A percentile compares a stretch with the other conserved stretches of the same genome.
phyloP scores from a whole-genome alignment of 2,329 filamentous ascomycete genomes.

The Aspergillus cejpii region DNA sequence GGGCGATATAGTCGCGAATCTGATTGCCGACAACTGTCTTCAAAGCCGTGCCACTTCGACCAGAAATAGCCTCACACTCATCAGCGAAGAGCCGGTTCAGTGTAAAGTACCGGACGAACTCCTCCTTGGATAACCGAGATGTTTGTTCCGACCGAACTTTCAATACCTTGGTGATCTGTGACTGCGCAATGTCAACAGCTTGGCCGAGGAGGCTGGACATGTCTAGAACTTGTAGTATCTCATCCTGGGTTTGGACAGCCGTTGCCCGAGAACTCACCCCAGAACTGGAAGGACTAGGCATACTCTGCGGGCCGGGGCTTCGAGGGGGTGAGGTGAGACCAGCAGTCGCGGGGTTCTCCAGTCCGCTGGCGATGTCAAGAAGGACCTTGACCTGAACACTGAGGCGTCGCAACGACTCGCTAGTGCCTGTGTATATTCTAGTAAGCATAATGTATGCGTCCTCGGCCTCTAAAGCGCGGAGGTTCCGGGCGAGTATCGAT shows the following conservation, averaged over 20 bases:
- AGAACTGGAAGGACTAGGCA: conserved; percentile 38
- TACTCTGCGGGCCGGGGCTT: conserved; percentile 42
- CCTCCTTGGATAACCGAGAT: conserved; percentile 47
- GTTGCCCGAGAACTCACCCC: conserved; percentile 20
- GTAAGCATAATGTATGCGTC: conserved; percentile 78
- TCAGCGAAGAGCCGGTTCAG: conserved; percentile 60
- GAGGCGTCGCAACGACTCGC: conserved; percentile 76
- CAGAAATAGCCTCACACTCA: conserved; percentile 60
- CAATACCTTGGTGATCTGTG: conserved; percentile 57
- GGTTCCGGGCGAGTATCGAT: conserved; percentile 75
- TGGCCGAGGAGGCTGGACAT: conserved; percentile 60
- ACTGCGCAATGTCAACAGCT: conserved; percentile 60
- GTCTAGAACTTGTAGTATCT: conserved; percentile 57
- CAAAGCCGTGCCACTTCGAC: conserved; percentile 53
- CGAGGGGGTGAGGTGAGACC: conserved; percentile 44
- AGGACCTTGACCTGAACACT: conserved; percentile 90
- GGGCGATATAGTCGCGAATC: conserved; percentile 56
- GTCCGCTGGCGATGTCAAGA: conserved; percentile 76
- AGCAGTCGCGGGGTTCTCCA: conserved; percentile 37
- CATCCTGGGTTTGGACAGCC: conserved; percentile 45
- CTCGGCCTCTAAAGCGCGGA: conserved; percentile 72
- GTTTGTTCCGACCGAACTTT: conserved; percentile 59
- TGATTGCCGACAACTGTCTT: conserved; percentile 58
- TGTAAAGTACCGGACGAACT: conserved; percentile 57
- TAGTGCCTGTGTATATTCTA: conserved; percentile 77